Percentiles rank a stretch among this genome's conserved stretches.
Conservation (phyloP, 225 moss, liverwort and hornwort species). For the Lunularia cruciata region DNA sequence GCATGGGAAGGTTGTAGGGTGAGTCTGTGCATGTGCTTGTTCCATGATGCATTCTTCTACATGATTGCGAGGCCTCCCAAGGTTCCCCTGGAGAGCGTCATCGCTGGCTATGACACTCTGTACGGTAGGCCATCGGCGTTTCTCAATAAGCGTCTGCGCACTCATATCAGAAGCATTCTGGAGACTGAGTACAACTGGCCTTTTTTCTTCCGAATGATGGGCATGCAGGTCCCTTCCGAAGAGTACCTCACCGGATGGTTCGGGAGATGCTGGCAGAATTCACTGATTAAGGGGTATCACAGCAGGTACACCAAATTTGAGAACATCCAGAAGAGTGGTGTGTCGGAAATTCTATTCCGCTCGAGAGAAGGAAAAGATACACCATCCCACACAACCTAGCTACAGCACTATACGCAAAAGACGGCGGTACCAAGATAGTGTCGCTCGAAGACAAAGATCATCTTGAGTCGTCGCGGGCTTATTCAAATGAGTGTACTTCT, state of each 20-base stretch:
- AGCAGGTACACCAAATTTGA: slow-evolving; percentile 19
- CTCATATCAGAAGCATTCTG: slow-evolving; percentile 23
- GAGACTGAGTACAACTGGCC: slow-evolving; percentile 28
- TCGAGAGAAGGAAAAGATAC: slow-evolving; percentile 32
- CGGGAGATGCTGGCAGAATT: slow-evolving; percentile 36
- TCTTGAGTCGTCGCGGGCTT: too few relatives aligned
- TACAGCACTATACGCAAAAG: slow-evolving; percentile 9
- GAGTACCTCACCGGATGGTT: slow-evolving; percentile 33
- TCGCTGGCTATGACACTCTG: slow-evolving; percentile 24
- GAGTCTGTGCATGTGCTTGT: slow-evolving; percentile 20
- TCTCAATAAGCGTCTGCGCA: slow-evolving; percentile 27
- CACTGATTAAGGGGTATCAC: slow-evolving; percentile 30
- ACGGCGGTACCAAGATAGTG: slow-evolving; percentile 11
- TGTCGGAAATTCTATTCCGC: slow-evolving; percentile 30
- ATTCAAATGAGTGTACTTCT: too few relatives aligned
- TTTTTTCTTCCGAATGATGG: slow-evolving; percentile 30
- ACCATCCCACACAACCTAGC: slow-evolving; percentile 24
- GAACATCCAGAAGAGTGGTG: slow-evolving; percentile 30
- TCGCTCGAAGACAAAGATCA: too few relatives aligned
- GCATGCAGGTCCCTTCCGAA: slow-evolving; percentile 26
- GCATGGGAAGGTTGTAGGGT: slow-evolving; percentile 33
- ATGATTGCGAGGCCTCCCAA: slow-evolving; percentile 29
- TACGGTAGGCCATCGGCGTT: slow-evolving; percentile 37
- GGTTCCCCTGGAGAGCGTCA: slow-evolving; percentile 14
- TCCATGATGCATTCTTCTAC: slow-evolving; percentile 32